Conservation (phyloP, 164 flowering plant species). For the Tinospora cordifolia region DNA sequence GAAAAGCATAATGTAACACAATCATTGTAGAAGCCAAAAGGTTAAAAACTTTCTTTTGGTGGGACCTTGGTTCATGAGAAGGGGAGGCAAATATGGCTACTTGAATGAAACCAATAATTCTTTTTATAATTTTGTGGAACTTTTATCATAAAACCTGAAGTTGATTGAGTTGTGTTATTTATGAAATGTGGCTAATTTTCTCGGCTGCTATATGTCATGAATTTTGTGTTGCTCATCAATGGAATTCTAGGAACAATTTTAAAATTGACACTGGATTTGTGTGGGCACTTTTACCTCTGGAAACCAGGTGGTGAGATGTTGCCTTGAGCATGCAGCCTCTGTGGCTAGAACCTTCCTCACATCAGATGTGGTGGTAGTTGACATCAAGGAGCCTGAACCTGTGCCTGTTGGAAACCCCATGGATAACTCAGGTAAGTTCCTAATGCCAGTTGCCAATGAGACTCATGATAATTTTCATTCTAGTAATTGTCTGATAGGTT, state of each 20-base stretch:
- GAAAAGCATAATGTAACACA: too few relatives aligned
- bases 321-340: slow-evolving; percentile 87
- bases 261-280: neutral
- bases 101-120: too few relatives aligned
- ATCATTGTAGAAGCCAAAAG: too few relatives aligned
- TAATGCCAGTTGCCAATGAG: neutral
- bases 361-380: slow-evolving; percentile 86
- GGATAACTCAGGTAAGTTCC: slow-evolving; percentile 64
- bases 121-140: too few relatives aligned
- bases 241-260: neutral
- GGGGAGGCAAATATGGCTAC: too few relatives aligned
- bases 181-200: neutral
- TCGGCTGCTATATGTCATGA: neutral
- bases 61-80: too few relatives aligned
- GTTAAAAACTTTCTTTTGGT: too few relatives aligned
- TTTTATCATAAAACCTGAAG: neutral
- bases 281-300: neutral
- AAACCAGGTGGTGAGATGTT: slow-evolving; percentile 76
- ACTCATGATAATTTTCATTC: too few relatives aligned
- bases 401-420: slow-evolving; percentile 66
- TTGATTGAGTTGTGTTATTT: neutral
- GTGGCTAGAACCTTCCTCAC: slow-evolving; percentile 85
- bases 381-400: slow-evolving; percentile 77
- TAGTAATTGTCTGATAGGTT: neutral
- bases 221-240: neutral